Evolutionary conservation across 2,329 filamentous ascomycete genomes (phyloP), one percentile per base, ranked within the genome.

Genomic region (Trichoderma sp.): DNA sequence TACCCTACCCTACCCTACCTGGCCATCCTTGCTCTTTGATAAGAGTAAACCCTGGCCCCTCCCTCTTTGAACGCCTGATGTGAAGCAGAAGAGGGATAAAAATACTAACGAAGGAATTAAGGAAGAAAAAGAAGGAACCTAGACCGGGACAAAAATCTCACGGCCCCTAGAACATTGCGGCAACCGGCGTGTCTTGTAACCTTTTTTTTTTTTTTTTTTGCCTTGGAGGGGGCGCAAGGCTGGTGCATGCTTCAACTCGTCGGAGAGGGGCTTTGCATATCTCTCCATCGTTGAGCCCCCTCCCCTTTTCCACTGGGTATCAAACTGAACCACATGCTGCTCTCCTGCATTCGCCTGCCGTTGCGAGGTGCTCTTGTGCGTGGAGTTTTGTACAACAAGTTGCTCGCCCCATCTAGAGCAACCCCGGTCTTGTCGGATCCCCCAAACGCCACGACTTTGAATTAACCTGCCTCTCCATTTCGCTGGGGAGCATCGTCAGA

Each of bases 401-500:
- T 48, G 42, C 42, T 48, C 42, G 42, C 42, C 42, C 19, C 42
- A 48, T 48, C n/a, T 19, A 10, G 42, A 48, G 42, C 42, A 48
- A 48, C 1, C 42, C 42, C 42, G 42, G 42, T 13, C 42, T 19
- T 48, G 42, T 48, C 42, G 39, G n/a, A 19, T n/a, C n/a, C 10
- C n/a, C 9, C 9, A 45, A 45, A 10, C 39, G 52, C 13, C n/a
- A 2, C 10, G 3, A 32, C 17, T 54, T 15, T n/a, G 37, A n/a
- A n/a, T 42, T 19, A 34, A 13, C 19, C 22, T 37, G 52, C 22
- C 32, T 75, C 74, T 29, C 70, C 72, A 34, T 69, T 72, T 61
- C 72, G 71, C 27, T 69, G 61, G 34, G 71, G 71, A 13, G 6
- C 48, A 22, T 66, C 74, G 37, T 72, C 70, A 32, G 34, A 45